These are phyloP conservation scores for Bothriochloa decipiens DNA, from an alignment of 176 grass and related monocot species.

Conservation along the genomic window DNA sequence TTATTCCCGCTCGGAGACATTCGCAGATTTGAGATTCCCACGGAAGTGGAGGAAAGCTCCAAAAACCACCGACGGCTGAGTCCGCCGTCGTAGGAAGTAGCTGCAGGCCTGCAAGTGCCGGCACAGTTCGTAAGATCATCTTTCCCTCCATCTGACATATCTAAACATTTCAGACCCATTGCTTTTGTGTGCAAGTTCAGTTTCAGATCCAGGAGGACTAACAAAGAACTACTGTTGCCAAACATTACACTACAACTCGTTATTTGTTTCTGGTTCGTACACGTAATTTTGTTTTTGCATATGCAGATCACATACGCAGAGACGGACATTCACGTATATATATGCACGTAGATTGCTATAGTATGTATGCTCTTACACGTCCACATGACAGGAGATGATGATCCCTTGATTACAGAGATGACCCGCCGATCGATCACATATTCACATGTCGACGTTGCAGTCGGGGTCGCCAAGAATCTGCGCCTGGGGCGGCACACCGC, in stretches of 20 bases:
- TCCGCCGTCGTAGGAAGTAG: neutral
- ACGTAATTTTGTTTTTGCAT: neutral
- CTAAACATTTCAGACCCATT: no score
- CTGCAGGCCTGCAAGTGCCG: neutral
- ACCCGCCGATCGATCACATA: neutral
- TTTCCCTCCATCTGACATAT: no score
- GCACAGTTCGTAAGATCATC: no score
- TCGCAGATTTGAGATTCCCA: neutral
- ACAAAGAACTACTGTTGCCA: neutral
- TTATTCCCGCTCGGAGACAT: slow-evolving; percentile 37
- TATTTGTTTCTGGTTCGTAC: neutral
- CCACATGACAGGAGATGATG: no score
- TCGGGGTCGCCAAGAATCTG: slow-evolving; percentile 62
- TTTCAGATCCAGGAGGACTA: slow-evolving; percentile 1
- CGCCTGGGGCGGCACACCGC: slow-evolving; percentile 29
- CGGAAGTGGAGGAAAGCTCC: no score
- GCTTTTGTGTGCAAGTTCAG: neutral
- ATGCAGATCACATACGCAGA: neutral
- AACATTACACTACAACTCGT: neutral
- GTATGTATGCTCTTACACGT: slow-evolving; percentile 19
- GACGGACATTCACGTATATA: neutral
- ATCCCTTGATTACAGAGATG: no score
- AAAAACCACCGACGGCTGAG: no score
- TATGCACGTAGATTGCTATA: slow-evolving; percentile 25
- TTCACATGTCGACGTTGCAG: slow-evolving; percentile 66